Percentiles rank a stretch among this genome's conserved stretches.
phyloP scores from a whole-genome alignment of 1,284 basidiomycete species.

The Phenoliferia sp. region DNA sequence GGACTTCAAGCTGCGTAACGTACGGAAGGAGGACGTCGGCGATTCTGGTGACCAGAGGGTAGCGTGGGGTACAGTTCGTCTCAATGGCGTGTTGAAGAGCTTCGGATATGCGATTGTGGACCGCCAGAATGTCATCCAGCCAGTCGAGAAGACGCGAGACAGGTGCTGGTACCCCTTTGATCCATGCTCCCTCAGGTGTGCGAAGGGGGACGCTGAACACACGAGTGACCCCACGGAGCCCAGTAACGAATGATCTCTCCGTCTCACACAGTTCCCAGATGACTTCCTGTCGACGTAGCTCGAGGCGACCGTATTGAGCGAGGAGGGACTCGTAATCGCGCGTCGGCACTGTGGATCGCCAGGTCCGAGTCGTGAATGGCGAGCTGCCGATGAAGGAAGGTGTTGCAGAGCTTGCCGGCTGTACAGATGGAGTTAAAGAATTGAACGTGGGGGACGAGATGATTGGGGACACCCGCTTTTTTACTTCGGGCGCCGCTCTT shows the following conservation, averaged over 20 bases:
- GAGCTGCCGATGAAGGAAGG: background rate
- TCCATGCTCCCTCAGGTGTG: constrained; percentile 63
- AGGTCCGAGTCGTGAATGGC: constrained; percentile 17
- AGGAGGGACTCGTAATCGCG: constrained; percentile 36
- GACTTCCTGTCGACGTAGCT: constrained; percentile 61
- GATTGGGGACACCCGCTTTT: background rate
- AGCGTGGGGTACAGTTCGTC: constrained; percentile 47
- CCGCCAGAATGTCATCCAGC: constrained; percentile 67
- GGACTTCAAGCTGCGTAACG: constrained; percentile 64
- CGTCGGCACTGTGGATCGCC: constrained; percentile 32
- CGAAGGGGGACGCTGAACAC: constrained; percentile 72
- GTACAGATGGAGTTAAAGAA: background rate
- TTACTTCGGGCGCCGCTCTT: background rate
- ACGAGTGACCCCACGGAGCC: constrained; percentile 58
- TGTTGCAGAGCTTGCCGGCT: background rate
- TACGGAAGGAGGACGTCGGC: constrained; percentile 58
- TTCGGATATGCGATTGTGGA: constrained; percentile 61
- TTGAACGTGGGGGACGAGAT: background rate
- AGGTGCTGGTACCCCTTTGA: constrained; percentile 64
- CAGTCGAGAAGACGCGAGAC: constrained; percentile 71
- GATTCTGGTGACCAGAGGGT: constrained; percentile 50
- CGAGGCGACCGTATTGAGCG: constrained; percentile 47
- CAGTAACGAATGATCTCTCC: constrained; percentile 63
- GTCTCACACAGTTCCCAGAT: constrained; percentile 63
- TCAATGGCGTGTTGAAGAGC: constrained; percentile 46